These are phyloP conservation scores for Elaeis oleifera DNA, from an alignment of 202 grass and related monocot species.

Conservation along the genomic window DNA sequence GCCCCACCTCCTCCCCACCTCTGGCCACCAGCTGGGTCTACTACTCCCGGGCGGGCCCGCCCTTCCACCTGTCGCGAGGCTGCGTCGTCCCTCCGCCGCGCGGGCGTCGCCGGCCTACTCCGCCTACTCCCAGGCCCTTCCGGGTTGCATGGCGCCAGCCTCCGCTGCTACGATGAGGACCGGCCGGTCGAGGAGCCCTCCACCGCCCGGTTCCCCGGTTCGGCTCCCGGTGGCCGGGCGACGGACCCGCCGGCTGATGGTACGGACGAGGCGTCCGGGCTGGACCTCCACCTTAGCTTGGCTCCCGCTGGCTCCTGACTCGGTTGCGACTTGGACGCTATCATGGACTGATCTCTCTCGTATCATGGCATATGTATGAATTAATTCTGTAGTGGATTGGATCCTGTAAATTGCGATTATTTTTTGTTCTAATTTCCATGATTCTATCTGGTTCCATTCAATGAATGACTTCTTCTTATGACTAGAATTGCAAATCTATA, in stretches of 20 bases:
- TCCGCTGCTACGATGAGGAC: background rate
- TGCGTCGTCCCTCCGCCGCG: background rate
- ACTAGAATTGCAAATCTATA: too few species aligned
- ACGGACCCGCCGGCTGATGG: background rate
- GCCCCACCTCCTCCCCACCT: background rate
- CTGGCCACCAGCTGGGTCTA: background rate
- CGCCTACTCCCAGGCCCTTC: too few species aligned
- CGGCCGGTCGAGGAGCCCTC: background rate
- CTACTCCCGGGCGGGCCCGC: background rate
- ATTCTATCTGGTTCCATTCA: too few species aligned
- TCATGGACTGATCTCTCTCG: too few species aligned
- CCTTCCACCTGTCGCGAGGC: background rate
- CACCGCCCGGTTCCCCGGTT: background rate
- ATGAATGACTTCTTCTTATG: too few species aligned
- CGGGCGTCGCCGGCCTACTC: background rate
- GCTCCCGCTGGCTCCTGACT: background rate
- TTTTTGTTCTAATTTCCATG: too few species aligned
- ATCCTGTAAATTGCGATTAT: background rate
- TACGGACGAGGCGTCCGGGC: background rate
- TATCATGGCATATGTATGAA: too few species aligned
- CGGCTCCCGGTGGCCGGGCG: background rate
- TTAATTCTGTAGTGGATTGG: background rate
- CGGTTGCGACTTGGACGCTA: background rate
- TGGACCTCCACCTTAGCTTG: background rate
- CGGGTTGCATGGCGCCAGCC: too few species aligned